Evolutionary conservation across 306 rosid genomes (phyloP), one percentile per base, ranked within the genome.

Genomic region (Trifolium pratense): DNA sequence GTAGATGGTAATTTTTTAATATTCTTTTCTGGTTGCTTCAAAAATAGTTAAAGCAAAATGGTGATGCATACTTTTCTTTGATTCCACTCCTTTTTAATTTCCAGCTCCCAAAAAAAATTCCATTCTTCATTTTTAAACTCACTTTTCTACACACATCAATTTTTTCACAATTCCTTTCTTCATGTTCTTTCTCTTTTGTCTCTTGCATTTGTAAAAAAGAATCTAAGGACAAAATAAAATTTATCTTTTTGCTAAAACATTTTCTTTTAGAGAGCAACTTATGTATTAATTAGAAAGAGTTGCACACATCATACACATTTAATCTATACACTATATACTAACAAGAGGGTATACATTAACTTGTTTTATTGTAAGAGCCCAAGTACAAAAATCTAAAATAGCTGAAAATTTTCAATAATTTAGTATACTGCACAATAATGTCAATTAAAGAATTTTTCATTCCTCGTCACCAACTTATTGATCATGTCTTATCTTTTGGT

Each of bases 11-110:
- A 3, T 29, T 25, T 20, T 32, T n/a, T 48, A 23, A 20, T 37
- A 67, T 26, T 42, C 10, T 56, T 81, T 69, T 53, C n/a, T 60
- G 49, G 64, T 69, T 70, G 67, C 68, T 71, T 76, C 66, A 18
- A n/a, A 66, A 40, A 57, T 69, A 39, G 79, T 62, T 39, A 68
- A 66, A 12, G 66, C 51, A 62, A 74, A 71, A 51, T 12, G 55
- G 32, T 56, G 48, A 63, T 48, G 75, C 72, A 69, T 81, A 75
- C 84, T 80, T 88, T 86, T 77, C 89, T 86, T 87, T 75, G 84
- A 86, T 85, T 82, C 86, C 75, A 87, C 95, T 81, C 84, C 84
- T 42, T 87, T 80, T n/a, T n/a, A n/a, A n/a, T n/a, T 82, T 78
- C 63, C 37, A 70, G 56, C 17, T 37, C 16, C 60, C 73, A 56